These are phyloP conservation scores for Potentilla sterilis DNA, from an alignment of 306 rosid species.

Conservation along the genomic window DNA sequence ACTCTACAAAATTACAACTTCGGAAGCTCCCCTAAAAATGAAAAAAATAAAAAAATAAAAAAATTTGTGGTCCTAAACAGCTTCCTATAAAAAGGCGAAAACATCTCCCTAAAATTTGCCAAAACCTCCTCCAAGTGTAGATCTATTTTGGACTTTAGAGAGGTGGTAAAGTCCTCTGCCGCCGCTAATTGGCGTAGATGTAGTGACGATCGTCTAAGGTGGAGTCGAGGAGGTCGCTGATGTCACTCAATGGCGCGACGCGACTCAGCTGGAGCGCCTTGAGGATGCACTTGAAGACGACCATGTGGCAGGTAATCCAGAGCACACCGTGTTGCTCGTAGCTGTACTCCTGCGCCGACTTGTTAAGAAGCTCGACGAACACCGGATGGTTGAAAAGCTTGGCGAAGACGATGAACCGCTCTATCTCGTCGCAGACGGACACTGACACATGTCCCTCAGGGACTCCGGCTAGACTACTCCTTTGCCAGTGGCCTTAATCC, in stretches of 20 bases:
- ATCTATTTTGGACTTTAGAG: neutral
- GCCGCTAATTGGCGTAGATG: constrained; percentile 11
- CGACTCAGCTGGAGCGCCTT: constrained; percentile 61
- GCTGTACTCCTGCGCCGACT: constrained; percentile 89
- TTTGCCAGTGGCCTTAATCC: too few relatives aligned
- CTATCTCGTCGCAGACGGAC: constrained; percentile 94
- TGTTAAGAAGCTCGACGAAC: constrained; percentile 75
- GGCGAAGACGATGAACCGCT: constrained; percentile 65
- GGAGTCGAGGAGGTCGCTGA: constrained; percentile 49
- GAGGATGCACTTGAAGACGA: constrained; percentile 76
- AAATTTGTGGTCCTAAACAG: constrained; percentile 20
- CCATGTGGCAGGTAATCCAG: constrained; percentile 73
- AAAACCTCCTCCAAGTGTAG: constrained; percentile 1
- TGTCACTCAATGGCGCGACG: constrained; percentile 44
- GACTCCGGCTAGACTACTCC: constrained; percentile 18
- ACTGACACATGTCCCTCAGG: constrained; percentile 87
- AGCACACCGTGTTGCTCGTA: constrained; percentile 87
- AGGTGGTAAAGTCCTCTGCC: neutral
- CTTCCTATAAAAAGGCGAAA: constrained; percentile 17
- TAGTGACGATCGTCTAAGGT: constrained; percentile 35
- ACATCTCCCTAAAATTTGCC: constrained; percentile 33
- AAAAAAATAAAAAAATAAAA: constrained; percentile 1
- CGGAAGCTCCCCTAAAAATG: too few relatives aligned
- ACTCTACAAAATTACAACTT: too few relatives aligned
- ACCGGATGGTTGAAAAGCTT: constrained; percentile 81